These are phyloP conservation scores for Entoloma clypeatum DNA, from an alignment of 1,284 basidiomycete species.

Conservation along the genomic window DNA sequence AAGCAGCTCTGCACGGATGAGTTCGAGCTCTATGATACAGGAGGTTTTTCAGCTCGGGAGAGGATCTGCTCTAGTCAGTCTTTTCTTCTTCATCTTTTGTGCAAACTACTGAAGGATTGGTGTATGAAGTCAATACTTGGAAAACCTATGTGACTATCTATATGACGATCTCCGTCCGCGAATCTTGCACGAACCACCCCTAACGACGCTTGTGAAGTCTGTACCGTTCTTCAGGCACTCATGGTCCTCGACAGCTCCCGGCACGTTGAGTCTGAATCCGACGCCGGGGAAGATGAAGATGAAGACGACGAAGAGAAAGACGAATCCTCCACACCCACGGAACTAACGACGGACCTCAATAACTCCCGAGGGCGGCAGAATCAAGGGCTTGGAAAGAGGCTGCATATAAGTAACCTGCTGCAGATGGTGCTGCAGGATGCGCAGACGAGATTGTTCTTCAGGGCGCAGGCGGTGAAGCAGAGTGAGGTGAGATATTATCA, in stretches of 20 bases:
- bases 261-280: conserved; percentile 15
- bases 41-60: conserved; percentile 83
- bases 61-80: conserved; percentile 80
- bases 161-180: conserved; percentile 92
- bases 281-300: conserved; percentile 19
- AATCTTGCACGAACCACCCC: conserved; percentile 85
- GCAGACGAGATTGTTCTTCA: conserved; percentile 90
- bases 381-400: conserved; percentile 45
- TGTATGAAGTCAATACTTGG: conserved; percentile 74
- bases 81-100: not conserved
- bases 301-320: no score
- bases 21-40: conserved; percentile 80
- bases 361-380: conserved; percentile 17
- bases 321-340: no score
- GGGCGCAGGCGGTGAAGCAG: conserved; percentile 87
- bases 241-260: conserved; percentile 80
- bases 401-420: conserved; percentile 64
- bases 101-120: conserved; percentile 7
- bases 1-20: conserved; percentile 88
- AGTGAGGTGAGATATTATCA: conserved; percentile 81
- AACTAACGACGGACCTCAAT: conserved; percentile 39
- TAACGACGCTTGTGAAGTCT: conserved; percentile 89
- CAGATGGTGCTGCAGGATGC: conserved; percentile 91
- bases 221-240: conserved; percentile 88
- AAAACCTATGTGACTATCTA: conserved; percentile 86